phyloP scores from a whole-genome alignment of 2,329 filamentous ascomycete genomes.

The Graphilbum fragrans region DNA sequence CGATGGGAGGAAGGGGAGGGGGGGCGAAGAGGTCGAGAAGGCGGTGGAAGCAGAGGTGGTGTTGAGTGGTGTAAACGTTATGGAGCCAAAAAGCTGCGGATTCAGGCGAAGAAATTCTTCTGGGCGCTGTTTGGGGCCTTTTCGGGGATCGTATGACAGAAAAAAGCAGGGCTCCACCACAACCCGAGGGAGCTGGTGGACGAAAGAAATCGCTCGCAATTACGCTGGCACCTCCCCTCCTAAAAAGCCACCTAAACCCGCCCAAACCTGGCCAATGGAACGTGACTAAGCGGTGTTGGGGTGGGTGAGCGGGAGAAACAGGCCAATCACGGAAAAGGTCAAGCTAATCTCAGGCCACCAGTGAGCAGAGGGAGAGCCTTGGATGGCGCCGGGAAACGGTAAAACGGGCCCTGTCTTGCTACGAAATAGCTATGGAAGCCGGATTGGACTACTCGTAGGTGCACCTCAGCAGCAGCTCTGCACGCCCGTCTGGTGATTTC shows the following conservation, averaged over 20 bases:
- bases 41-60: conserved; percentile 1
- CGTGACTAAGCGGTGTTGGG: not conserved
- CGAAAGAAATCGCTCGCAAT: conserved; percentile 13
- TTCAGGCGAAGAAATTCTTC: conserved; percentile 6
- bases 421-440: no score
- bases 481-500: no score
- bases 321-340: conserved; percentile 3
- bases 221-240: conserved; percentile 6
- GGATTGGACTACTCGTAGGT: no score
- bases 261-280: no score
- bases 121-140: not conserved
- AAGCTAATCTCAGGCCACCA: no score
- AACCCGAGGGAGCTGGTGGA: conserved; percentile 8
- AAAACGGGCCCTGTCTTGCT: no score
- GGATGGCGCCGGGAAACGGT: no score
- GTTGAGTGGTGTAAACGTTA: not conserved
- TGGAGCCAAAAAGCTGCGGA: not conserved
- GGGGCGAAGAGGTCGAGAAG: not conserved
- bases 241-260: no score
- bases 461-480: no score
- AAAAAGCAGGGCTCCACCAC: conserved; percentile 8
- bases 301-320: conserved; percentile 1
- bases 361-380: no score
- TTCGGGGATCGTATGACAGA: conserved; percentile 12
- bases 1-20: not conserved